phyloP scores from a whole-genome alignment of 345 rosid genomes.

The Alliaria petiolata region DNA sequence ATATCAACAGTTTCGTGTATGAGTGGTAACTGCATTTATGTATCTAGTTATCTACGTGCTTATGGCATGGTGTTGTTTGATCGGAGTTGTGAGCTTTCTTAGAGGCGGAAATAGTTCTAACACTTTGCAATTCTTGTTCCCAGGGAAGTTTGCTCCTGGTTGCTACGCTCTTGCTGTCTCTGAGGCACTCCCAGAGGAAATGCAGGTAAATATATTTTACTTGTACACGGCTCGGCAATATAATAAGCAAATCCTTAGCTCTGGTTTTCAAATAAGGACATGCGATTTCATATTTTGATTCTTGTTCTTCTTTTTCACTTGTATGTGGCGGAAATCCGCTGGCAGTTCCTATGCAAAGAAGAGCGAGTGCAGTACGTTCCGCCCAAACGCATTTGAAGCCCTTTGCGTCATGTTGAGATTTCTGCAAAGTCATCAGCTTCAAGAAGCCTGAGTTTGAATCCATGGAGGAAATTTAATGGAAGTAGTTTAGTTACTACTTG shows the following conservation, averaged over 20 bases:
- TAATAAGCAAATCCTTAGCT: not conserved
- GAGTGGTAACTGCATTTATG: not conserved
- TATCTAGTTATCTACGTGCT: not conserved
- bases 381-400: slow-evolving; percentile 55
- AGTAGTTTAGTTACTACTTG: not conserved
- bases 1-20: not conserved
- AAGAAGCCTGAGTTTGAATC: not conserved
- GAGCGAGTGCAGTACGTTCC: slow-evolving; percentile 65
- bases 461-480: not conserved
- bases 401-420: not conserved
- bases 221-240: not conserved
- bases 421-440: not conserved
- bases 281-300: not conserved
- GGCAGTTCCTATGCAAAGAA: slow-evolving; percentile 76
- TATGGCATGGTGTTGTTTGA: slow-evolving; percentile 5
- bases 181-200: slow-evolving; percentile 73
- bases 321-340: slow-evolving; percentile 1
- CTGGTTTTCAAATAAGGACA: not conserved
- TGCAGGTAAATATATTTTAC: slow-evolving; percentile 47
- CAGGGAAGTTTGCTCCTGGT: slow-evolving; percentile 83
- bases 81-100: not conserved
- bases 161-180: slow-evolving; percentile 86
- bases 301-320: not conserved
- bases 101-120: not conserved
- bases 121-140: not conserved